phyloP scores from a whole-genome alignment of 129 eudicot species.

The Escallonia herrerae region DNA sequence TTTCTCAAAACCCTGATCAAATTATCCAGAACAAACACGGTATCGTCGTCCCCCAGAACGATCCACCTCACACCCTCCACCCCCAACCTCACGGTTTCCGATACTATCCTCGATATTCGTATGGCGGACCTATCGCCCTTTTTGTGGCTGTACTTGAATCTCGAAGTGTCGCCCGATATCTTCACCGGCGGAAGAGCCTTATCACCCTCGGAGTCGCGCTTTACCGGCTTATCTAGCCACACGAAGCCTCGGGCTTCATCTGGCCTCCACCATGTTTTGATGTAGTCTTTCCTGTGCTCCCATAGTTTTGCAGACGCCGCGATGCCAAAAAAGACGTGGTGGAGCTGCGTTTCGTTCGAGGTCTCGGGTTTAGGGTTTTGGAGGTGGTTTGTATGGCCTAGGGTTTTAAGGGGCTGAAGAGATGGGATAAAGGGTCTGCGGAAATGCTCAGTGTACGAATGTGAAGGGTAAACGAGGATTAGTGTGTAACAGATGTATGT shows the following conservation, averaged over 20 bases:
- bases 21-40: slow-evolving; percentile 41
- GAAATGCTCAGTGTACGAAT: background rate
- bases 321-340: slow-evolving; percentile 49
- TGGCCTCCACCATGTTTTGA: slow-evolving; percentile 48
- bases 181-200: slow-evolving; percentile 20
- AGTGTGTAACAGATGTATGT: background rate
- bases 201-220: background rate
- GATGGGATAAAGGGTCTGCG: background rate
- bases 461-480: background rate
- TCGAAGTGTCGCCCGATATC: slow-evolving; percentile 30
- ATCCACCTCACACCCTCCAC: slow-evolving; percentile 44
- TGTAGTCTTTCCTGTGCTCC: slow-evolving; percentile 28
- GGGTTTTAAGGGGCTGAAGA: background rate
- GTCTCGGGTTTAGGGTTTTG: slow-evolving; percentile 5
- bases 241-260: slow-evolving; percentile 34
- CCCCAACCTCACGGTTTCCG: slow-evolving; percentile 34
- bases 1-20: slow-evolving; percentile 39
- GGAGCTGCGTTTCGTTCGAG: slow-evolving; percentile 11
- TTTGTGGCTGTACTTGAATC: slow-evolving; percentile 22
- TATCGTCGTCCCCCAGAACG: slow-evolving; percentile 64
- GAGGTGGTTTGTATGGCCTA: background rate
- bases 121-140: slow-evolving; percentile 31
- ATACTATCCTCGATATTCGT: slow-evolving; percentile 42
- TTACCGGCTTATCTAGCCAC: slow-evolving; percentile 31
- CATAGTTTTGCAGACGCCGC: slow-evolving; percentile 33